A percentile compares a stretch with the other conserved stretches of the same genome.
Evolutionary conservation across 78 protist species (phyloP).

Genomic region (Dictyostelium intermedium): DNA sequence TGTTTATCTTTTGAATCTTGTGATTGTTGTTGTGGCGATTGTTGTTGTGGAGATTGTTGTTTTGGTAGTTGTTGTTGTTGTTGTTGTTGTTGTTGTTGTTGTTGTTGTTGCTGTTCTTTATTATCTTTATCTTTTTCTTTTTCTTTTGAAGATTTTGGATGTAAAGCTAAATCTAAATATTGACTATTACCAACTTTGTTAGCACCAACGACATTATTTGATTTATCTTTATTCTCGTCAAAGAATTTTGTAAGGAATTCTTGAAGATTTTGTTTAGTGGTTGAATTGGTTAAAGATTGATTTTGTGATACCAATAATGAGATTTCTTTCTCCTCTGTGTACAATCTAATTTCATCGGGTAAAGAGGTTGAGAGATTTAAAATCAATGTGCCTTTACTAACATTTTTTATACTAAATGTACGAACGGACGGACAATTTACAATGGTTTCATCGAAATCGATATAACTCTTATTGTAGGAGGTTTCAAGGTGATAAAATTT

Average conservation of each 20-base stretch:
- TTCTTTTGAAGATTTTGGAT: slow-evolving; percentile 5
- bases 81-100: neutral
- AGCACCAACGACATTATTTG: neutral
- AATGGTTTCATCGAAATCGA: slow-evolving; percentile 83
- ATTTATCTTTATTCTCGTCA: slow-evolving; percentile 65
- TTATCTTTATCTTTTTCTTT: neutral
- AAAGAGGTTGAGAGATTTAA: slow-evolving; percentile 27
- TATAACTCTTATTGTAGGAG: slow-evolving; percentile 3
- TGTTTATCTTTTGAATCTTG: neutral
- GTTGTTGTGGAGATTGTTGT: slow-evolving; percentile 9
- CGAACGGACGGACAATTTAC: slow-evolving; percentile 78
- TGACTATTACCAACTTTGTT: slow-evolving; percentile 20
- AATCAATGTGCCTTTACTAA: slow-evolving; percentile 5
- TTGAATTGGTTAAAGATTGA: neutral
- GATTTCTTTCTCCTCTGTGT: slow-evolving; percentile 3
- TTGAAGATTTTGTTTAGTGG: slow-evolving; percentile 23
- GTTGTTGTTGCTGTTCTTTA: neutral
- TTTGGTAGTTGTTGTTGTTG: neutral
- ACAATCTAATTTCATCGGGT: slow-evolving; percentile 66
- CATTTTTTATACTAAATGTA: slow-evolving; percentile 64
- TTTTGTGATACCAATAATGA: neutral
- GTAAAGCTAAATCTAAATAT: slow-evolving; percentile 68
- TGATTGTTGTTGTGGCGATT: neutral
- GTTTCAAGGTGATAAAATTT: slow-evolving; percentile 72
- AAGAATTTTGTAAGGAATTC: slow-evolving; percentile 62